Evolutionary conservation across 192 early-diverging fungal genomes (phyloP).

Genomic region (Entomortierella chlamydospora): DNA sequence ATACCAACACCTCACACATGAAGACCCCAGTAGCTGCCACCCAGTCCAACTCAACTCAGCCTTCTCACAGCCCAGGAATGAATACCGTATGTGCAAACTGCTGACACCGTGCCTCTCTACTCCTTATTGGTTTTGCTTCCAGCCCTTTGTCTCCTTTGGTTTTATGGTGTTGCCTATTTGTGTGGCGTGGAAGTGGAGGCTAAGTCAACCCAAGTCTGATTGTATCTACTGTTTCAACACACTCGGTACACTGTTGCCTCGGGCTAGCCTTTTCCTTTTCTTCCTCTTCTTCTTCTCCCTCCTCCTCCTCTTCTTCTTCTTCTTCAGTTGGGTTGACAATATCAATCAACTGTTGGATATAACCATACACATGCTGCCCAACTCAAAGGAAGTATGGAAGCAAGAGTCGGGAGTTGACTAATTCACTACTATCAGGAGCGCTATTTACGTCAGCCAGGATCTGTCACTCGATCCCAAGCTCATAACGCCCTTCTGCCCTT

Average conservation of each 20-base stretch:
- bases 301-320: too few relatives aligned
- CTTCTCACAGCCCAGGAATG: not conserved
- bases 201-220: not conserved
- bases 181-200: not conserved
- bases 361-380: too few relatives aligned
- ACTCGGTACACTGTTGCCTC: too few relatives aligned
- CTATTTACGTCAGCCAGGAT: constrained; percentile 32
- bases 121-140: not conserved
- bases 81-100: not conserved
- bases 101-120: not conserved
- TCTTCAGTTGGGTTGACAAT: too few relatives aligned
- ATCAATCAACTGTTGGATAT: too few relatives aligned
- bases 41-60: not conserved
- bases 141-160: not conserved
- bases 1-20: not conserved
- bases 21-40: not conserved
- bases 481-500: constrained; percentile 11
- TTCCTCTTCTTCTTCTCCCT: too few relatives aligned
- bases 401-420: not conserved
- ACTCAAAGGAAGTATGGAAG: too few relatives aligned
- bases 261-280: too few relatives aligned
- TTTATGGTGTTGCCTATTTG: not conserved
- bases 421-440: not conserved
- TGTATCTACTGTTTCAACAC: too few relatives aligned
- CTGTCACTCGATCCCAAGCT: not conserved